Conservation (phyloP, 208 protist genomes). For the Trypanosoma rangeli region DNA sequence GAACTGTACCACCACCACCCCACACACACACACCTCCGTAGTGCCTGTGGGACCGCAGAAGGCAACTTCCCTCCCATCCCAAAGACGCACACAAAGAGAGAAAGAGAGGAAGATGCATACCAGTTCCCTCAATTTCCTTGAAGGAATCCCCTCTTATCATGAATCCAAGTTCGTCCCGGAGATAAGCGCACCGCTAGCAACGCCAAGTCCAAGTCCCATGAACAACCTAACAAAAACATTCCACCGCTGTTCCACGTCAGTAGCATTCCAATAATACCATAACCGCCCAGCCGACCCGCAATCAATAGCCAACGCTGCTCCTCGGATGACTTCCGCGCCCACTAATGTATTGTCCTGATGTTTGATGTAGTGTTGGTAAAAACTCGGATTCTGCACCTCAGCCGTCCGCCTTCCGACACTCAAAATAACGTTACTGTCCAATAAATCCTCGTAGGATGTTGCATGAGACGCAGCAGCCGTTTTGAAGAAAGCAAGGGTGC, state of each 20-base stretch:
- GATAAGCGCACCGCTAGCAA: constrained; percentile 37
- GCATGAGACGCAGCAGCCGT: constrained; percentile 8
- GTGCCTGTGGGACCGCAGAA: neutral
- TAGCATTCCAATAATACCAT: constrained; percentile 64
- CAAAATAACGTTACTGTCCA: constrained; percentile 24
- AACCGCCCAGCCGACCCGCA: constrained; percentile 45
- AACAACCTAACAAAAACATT: constrained; percentile 47
- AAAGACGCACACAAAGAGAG: neutral
- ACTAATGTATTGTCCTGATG: constrained; percentile 67
- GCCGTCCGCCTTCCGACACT: constrained; percentile 24
- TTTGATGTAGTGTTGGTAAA: constrained; percentile 47
- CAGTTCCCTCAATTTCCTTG: neutral
- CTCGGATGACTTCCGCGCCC: constrained; percentile 40
- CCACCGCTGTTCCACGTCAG: constrained; percentile 73
- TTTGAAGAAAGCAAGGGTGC: constrained; percentile 8
- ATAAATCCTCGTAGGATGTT: constrained; percentile 24
- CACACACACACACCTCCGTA: neutral
- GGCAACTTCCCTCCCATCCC: neutral
- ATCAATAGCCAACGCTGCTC: constrained; percentile 71
- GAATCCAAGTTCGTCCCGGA: constrained; percentile 66
- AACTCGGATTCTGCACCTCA: constrained; percentile 16
- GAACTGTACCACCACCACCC: neutral
- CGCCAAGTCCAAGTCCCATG: constrained; percentile 73
- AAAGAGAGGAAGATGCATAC: too few species aligned
- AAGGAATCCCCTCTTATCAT: neutral